Percentiles rank a stretch among this genome's conserved stretches.
These are phyloP conservation scores for Backusella psychrophila DNA, from an alignment of 192 early-diverging fungal genomes.

Conservation along the genomic window DNA sequence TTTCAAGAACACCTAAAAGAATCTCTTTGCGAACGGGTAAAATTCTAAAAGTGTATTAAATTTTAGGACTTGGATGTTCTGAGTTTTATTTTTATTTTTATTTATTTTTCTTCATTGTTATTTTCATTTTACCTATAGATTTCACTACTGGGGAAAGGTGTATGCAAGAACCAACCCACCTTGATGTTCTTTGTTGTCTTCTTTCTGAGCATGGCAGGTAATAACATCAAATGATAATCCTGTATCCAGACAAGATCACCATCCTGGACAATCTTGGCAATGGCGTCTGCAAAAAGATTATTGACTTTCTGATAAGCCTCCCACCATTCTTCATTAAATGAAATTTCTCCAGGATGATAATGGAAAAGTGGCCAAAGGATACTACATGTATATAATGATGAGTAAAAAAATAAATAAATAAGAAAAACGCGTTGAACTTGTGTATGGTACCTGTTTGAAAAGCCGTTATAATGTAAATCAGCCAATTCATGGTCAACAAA, in stretches of 20 bases:
- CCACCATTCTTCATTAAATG: constrained; percentile 94
- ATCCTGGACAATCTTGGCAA: constrained; percentile 81
- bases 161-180: constrained; percentile 99
- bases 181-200: constrained; percentile 73
- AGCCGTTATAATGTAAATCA: constrained; percentile 97
- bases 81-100: background rate
- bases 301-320: constrained; percentile 94
- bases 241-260: constrained; percentile 91
- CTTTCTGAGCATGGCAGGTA: constrained; percentile 85
- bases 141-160: constrained; percentile 95
- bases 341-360: constrained; percentile 98
- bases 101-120: constrained; percentile 7
- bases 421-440: background rate
- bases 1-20: constrained; percentile 85
- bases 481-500: constrained; percentile 93
- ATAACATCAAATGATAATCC: constrained; percentile 98
- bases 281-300: constrained; percentile 87
- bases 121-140: constrained; percentile 77
- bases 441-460: constrained; percentile 74
- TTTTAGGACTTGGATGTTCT: background rate
- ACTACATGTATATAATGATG: constrained; percentile 38
- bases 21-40: constrained; percentile 94
- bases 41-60: constrained; percentile 51
- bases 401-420: background rate
- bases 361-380: constrained; percentile 99